Evolutionary conservation across 2,329 filamentous ascomycete species (phyloP), one percentile per base, ranked within the genome.

Genomic region (Salinomyces thailandicus): DNA sequence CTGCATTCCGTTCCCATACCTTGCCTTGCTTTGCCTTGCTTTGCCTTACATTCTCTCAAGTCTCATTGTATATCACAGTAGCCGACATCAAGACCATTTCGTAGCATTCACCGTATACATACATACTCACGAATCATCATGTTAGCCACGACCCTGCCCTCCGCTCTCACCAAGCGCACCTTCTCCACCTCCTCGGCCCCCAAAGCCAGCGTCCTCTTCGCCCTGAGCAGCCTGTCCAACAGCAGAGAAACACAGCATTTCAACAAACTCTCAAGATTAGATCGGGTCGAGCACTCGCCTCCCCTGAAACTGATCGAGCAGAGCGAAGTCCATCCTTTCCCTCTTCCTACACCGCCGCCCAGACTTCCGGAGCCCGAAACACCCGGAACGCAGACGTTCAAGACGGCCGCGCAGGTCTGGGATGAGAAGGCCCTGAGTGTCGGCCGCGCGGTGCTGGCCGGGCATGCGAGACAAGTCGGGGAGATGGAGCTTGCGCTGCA

Each of bases 191-290:
- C 44, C 32, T 29, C 41, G 17, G 11, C 38, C 13, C 38, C 12
- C 14, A 30, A n/a, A 26, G 49, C 49, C 11, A 46, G 41, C 44
- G 33, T 49, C 31, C 43, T 53, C 27, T 54, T 55, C 47, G 46
- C 48, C 28, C 46, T 57, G n/a, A 31, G 36, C 26, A 44, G 47
- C 15, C 44, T 57, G 3, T 50, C 46, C 30, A 54, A 57, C 45
- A 44, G 43, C 36, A 50, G 52, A 16, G 53, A 57, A 22, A 57
- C 52, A 2, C 50, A 53, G 31, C 51, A 57, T 43, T 51, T 57
- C 43, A 51, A 48, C 45, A 54, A 53, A 33, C 30, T 53, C 28
- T 49, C 53, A 20, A 38, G 38, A 5, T 50, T 57, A 11, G 24
- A 44, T 5, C 48, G 52, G 17, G 42, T 47, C 33, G 52, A 55